Base-by-base conservation (phyloP, 257 asterid genomes). In the Penstemon eatonii region DNA sequence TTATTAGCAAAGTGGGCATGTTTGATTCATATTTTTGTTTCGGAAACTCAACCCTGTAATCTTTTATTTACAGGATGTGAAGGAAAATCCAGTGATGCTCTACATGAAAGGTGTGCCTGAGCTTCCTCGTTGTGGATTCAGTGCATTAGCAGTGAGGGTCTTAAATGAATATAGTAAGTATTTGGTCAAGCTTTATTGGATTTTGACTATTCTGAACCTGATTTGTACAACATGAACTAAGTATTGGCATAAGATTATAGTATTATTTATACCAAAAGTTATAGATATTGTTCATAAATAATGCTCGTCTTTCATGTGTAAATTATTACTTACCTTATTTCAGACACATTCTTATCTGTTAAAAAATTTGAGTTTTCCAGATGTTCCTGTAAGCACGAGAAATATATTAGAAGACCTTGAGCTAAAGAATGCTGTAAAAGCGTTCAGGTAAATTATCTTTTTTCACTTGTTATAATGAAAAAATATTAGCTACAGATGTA, bases 21-120 rank as follows among this genome's bases (percentile, higher is more conserved):
- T 61, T 56, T 45, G 18, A 4, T 7, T 60, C 6, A 33, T 33
- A 41, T 49, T 70, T 25, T 46, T 49, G 8, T 66, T 37, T 10
- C 7, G 33, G 33, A 52, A 3, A 4, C 5, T 18, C n/a, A 3
- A 4, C 46, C 62, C 2, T 25, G 33, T 50, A 43, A 60, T 74
- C 66, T 66, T 52, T 55, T 76, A 43, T 61, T 67, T 85, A 37
- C 83, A 93, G 97, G 97, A 93, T 80, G 79, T 93, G 53, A 90
- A 88, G 73, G 99, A 87, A 77, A 87, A 90, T 76, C 96, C 96
- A 50, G 96, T 93, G 67, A 88, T 93, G 97, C 79, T 93, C 75
- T 90, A 93, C 90, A 93, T 93, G 99, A 93, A 93, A 82, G 97
- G 99, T 60, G 85, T 90, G 70, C 96, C 96, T 4, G 92, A 86